Percentiles rank a stretch among this genome's conserved stretches.
Conservation (phyloP, 345 rosid genomes). For the Populus nigra region DNA sequence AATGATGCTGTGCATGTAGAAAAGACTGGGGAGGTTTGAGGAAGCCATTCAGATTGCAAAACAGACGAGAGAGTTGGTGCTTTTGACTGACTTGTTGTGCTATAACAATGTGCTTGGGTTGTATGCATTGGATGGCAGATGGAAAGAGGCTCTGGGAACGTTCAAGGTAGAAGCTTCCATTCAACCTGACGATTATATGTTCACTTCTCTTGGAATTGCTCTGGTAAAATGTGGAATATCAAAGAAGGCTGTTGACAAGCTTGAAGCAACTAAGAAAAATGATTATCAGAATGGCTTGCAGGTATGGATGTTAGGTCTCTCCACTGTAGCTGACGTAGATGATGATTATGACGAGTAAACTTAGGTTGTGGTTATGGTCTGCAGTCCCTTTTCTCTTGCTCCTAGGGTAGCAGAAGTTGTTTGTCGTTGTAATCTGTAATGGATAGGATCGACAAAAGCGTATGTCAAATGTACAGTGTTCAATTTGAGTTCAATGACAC, state of each 20-base stretch:
- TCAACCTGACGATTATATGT: conserved; percentile 56
- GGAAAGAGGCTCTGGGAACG: conserved; percentile 51
- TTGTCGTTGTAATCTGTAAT: not conserved
- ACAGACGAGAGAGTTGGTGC: conserved; percentile 60
- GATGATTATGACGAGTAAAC: conserved; percentile 21
- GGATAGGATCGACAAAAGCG: not conserved
- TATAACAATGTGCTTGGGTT: conserved; percentile 64
- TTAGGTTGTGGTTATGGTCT: not conserved
- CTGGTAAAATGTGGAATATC: conserved; percentile 67
- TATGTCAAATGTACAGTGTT: not conserved
- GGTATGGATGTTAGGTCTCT: conserved; percentile 56
- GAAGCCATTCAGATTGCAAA: conserved; percentile 66
- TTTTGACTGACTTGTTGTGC: conserved; percentile 59
- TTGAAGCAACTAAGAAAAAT: conserved; percentile 47
- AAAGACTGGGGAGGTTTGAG: conserved; percentile 62
- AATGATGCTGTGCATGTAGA: conserved; percentile 87
- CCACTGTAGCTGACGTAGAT: conserved; percentile 44
- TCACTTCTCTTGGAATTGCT: conserved; percentile 60
- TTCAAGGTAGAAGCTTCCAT: conserved; percentile 51
- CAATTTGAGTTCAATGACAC: not conserved
- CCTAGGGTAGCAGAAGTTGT: not conserved
- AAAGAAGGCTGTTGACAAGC: conserved; percentile 50
- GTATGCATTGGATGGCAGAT: conserved; percentile 68
- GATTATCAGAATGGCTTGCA: conserved; percentile 48
- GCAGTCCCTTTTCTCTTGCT: not conserved